A percentile compares a stretch with the other conserved stretches of the same genome.
Evolutionary conservation across 805 yeast species (phyloP).

Genomic region (Candida odintsovae): DNA sequence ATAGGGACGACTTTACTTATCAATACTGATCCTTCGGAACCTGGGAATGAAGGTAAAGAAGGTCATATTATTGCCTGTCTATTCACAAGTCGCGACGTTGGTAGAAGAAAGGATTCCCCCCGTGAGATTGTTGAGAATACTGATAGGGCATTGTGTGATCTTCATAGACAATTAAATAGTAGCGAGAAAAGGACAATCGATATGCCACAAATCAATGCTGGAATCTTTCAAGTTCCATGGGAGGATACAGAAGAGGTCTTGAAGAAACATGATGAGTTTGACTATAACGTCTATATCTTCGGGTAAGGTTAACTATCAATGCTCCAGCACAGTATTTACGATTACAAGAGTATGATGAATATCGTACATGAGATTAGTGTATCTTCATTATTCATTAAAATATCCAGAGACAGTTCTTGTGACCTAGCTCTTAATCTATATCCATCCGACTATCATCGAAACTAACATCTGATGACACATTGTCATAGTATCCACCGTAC

Average conservation of each 20-base stretch:
- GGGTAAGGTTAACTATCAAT: slow-evolving; percentile 1
- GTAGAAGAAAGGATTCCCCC: slow-evolving; percentile 34
- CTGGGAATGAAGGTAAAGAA: slow-evolving; percentile 25
- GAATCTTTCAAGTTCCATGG: slow-evolving; percentile 81
- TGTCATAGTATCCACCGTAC: neutral
- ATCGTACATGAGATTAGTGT: neutral
- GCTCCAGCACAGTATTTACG: no score
- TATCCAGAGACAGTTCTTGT: neutral
- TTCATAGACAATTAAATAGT: slow-evolving; percentile 32
- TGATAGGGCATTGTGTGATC: slow-evolving; percentile 38
- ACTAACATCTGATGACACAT: neutral
- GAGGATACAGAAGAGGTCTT: slow-evolving; percentile 52
- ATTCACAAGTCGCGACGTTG: slow-evolving; percentile 61
- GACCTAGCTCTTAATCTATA: neutral
- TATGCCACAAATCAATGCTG: slow-evolving; percentile 79
- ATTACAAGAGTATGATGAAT: no score
- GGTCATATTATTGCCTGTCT: slow-evolving; percentile 47
- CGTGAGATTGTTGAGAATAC: slow-evolving; percentile 48
- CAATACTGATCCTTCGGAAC: slow-evolving; percentile 27
- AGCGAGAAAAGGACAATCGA: slow-evolving; percentile 29
- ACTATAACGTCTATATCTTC: slow-evolving; percentile 44
- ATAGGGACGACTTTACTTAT: slow-evolving; percentile 53
- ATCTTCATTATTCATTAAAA: neutral
- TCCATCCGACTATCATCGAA: neutral
- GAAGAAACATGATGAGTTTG: slow-evolving; percentile 24